phyloP scores from a whole-genome alignment of 164 flowering plant genomes.

The Vitis rupestris region DNA sequence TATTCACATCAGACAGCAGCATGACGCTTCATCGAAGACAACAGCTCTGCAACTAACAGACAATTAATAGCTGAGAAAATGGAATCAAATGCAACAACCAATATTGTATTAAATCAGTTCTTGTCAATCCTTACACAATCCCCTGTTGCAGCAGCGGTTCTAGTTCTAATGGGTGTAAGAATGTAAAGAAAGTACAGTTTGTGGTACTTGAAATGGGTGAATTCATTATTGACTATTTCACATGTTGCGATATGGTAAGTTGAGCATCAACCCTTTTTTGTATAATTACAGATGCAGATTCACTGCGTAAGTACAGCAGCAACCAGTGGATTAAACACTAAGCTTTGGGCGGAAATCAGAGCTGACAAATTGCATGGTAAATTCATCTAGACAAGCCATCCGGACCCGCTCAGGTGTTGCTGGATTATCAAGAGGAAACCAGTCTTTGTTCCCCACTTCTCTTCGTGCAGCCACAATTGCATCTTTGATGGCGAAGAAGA shows the following conservation, averaged over 20 bases:
- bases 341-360: conserved; percentile 72
- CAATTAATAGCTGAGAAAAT: too few relatives aligned
- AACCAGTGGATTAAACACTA: conserved; percentile 45
- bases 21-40: too few relatives aligned
- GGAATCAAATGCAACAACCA: too few relatives aligned
- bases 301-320: too few relatives aligned
- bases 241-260: neutral
- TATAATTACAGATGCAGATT: too few relatives aligned
- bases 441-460: conserved; percentile 58
- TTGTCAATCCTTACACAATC: too few relatives aligned
- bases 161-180: too few relatives aligned
- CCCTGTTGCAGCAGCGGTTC: too few relatives aligned
- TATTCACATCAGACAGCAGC: too few relatives aligned
- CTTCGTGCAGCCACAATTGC: conserved; percentile 85
- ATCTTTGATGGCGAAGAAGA: conserved; percentile 91
- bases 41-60: too few relatives aligned
- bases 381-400: conserved; percentile 88
- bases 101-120: too few relatives aligned
- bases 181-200: neutral
- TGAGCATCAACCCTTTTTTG: neutral
- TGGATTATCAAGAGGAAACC: conserved; percentile 96
- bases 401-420: conserved; percentile 96
- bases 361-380: conserved; percentile 47
- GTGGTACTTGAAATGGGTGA: neutral
- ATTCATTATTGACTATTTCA: neutral